Evolutionary conservation across 257 asterid species (phyloP), one percentile per base, ranked within the genome.

Genomic region (Agastache rugosa): DNA sequence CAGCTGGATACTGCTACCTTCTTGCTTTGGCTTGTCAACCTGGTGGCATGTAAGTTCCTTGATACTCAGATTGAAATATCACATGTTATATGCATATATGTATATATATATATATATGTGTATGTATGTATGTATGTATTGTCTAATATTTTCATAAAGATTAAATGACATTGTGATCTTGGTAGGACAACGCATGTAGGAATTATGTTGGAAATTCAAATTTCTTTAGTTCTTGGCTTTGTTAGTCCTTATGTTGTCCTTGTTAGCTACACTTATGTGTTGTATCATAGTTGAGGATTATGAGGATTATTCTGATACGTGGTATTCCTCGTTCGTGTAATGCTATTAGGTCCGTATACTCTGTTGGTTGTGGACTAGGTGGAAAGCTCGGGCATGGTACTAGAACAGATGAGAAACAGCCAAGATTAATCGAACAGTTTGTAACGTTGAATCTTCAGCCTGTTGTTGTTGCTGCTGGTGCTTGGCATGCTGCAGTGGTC

Each of bases 361-460:
- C 99, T n/a, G 97, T 96, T 22, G 99, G 99, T 14, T 96, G 99
- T 88, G 99, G 99, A 71, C 77, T 93, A 86, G 99, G 99, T 44
- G 99, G 99, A 72, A 96, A 96, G 83, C 96, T 96, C 0, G 99
- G 99, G 63, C 99, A 96, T 5, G 99, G 99, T 25, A 55, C 89
- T 31, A 82, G 87, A 78, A 85, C 87, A 4, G 97, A 96, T 50
- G 98, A 96, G 83, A 96, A 96, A 84, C 90, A 77, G 74, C 99
- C 99, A 6, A 89, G 90, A 82, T 39, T 96, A 61, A 93, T 96
- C 6, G 93, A 93, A 69, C 90, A 87, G 78, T 93, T 96, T 63
- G 89, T 64, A 70, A 82, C 83, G 2, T 75, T 96, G 83, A 91
- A 89, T 80, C 90, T 96, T 77, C 96, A 96, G 77, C 99, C 99